These are phyloP conservation scores for Backusella mclennaniae DNA, from an alignment of 192 early-diverging fungal species.

Conservation along the genomic window DNA sequence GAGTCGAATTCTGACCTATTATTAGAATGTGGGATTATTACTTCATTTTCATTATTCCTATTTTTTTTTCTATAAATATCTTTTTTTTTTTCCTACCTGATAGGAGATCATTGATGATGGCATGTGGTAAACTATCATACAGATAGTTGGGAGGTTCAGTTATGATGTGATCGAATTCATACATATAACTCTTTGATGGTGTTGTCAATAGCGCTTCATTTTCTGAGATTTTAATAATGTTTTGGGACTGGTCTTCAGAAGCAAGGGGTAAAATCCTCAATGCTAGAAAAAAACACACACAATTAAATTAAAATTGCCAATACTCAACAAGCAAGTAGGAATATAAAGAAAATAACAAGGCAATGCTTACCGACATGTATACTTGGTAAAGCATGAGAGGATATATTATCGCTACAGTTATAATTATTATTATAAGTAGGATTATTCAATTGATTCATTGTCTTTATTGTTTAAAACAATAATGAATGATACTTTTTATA, in stretches of 20 bases:
- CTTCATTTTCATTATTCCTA: not conserved
- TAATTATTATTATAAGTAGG: too few relatives aligned
- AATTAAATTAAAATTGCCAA: not conserved
- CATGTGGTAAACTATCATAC: not conserved
- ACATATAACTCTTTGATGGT: not conserved
- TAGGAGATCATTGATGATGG: not conserved
- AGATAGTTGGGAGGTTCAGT: not conserved
- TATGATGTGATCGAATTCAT: not conserved
- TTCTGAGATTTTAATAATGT: conserved; percentile 2
- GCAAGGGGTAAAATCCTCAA: conserved; percentile 7
- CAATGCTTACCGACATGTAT: conserved; percentile 1
- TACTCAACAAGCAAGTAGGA: not conserved
- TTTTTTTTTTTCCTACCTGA: not conserved
- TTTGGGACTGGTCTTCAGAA: not conserved
- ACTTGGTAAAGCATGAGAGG: not conserved
- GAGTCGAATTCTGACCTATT: not conserved
- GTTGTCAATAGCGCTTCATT: not conserved
- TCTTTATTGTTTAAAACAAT: not conserved
- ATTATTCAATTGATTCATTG: not conserved
- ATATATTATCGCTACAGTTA: not conserved
- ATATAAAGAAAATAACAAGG: not conserved
- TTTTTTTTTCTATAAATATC: not conserved
- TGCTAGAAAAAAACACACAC: not conserved
- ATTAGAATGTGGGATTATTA: not conserved
- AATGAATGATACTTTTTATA: not conserved